Percentiles rank a stretch among this genome's conserved stretches.
Evolutionary conservation across 441 rosid species (phyloP).

Genomic region (Populus trichocarpa): DNA sequence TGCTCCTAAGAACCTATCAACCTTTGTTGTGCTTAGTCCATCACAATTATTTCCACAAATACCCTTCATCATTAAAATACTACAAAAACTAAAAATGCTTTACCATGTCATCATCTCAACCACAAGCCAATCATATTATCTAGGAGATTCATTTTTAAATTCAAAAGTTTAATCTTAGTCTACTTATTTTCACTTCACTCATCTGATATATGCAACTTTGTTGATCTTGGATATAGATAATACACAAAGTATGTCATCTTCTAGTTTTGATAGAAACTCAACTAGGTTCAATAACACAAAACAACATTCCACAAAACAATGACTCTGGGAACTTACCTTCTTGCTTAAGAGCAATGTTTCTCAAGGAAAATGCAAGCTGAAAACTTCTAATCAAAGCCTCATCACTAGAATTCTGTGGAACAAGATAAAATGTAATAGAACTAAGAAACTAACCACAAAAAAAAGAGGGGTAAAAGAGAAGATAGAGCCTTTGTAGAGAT

Average conservation of each 20-base stretch:
- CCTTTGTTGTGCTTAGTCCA: neutral
- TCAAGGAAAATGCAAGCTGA: conserved; percentile 92
- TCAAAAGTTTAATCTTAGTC: neutral
- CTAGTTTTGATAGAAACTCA: neutral
- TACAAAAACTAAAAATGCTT: neutral
- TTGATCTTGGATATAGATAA: neutral
- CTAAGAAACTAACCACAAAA: conserved; percentile 8
- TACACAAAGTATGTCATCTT: neutral
- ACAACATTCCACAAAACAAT: neutral
- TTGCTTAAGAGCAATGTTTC: conserved; percentile 60
- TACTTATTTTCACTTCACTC: neutral
- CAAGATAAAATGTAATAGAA: conserved; percentile 16
- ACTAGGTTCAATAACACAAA: neutral
- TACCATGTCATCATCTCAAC: neutral
- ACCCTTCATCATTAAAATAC: neutral
- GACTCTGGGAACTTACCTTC: conserved; percentile 44
- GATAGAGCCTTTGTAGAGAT: neutral
- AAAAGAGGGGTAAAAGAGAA: conserved; percentile 1
- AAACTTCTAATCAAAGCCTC: conserved; percentile 77
- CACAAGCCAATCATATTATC: neutral
- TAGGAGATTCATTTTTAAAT: neutral
- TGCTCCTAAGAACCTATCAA: neutral
- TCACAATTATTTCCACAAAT: neutral
- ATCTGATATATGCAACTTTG: neutral
- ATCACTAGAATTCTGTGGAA: conserved; percentile 74